Evolutionary conservation across 1,284 basidiomycete genomes (phyloP).

Genomic region (Abortiporus biennis): DNA sequence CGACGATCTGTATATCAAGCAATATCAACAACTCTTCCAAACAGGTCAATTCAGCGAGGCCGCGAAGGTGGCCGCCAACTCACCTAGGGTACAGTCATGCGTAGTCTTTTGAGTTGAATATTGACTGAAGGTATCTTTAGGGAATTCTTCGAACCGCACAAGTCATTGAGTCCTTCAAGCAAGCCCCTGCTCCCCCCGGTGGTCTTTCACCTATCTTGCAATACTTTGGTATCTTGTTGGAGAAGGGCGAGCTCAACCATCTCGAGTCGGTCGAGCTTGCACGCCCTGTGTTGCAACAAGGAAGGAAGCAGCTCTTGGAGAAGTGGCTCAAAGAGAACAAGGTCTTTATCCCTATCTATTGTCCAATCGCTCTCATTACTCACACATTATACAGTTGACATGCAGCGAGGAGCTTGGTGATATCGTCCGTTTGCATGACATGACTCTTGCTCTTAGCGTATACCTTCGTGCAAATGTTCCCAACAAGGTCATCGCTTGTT

Average conservation of each 20-base stretch:
- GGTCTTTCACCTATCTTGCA: conserved; percentile 96
- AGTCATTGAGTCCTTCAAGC: conserved; percentile 98
- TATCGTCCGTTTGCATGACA: conserved; percentile 92
- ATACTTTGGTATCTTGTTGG: conserved; percentile 96
- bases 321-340: conserved; percentile 99
- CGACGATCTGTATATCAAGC: conserved; percentile 94
- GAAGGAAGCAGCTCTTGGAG: conserved; percentile 95
- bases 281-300: conserved; percentile 93
- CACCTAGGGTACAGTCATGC: conserved; percentile 69
- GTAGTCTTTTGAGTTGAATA: conserved; percentile 1
- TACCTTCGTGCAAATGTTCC: conserved; percentile 98
- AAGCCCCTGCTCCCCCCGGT: conserved; percentile 85
- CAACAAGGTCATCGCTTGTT: conserved; percentile 98
- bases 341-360: conserved; percentile 34
- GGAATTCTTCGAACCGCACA: conserved; percentile 94
- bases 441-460: conserved; percentile 98
- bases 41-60: conserved; percentile 91
- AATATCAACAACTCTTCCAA: conserved; percentile 92
- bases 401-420: conserved; percentile 99
- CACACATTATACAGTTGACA: conserved; percentile 61
- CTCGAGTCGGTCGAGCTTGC: conserved; percentile 95
- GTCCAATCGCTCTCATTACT: neutral
- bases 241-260: conserved; percentile 98
- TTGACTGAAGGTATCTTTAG: conserved; percentile 29
- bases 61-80: conserved; percentile 98